Evolutionary conservation across 1,284 basidiomycete genomes (phyloP), one percentile per base, ranked within the genome.

Genomic region (Agroathelia rolfsii): DNA sequence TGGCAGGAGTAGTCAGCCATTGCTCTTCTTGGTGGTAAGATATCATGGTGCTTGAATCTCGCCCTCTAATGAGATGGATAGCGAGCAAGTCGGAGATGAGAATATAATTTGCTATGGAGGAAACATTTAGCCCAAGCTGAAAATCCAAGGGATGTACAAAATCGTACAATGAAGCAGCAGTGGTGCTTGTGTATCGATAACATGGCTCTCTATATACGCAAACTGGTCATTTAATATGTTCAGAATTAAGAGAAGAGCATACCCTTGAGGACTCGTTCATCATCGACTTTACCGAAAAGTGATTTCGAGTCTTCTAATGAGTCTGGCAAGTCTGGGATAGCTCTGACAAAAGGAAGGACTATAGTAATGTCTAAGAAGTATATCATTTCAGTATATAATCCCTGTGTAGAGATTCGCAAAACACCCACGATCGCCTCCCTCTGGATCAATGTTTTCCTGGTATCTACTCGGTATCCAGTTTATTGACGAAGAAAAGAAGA

Each of bases 391-490:
- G 11, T n/a, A 13, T 6, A 7, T 19, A 29, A 14, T 19, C n/a
- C n/a, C 6, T 31, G 28, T 11, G 18, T 21, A 17, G 14, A 28
- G 22, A 29, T 6, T 4, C 35, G 6, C 19, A 13, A 24, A 23
- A 13, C 5, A 41, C 69, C 44, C 41, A 72, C 71, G 71, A 43
- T 73, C 70, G 24, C 65, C 55, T 34, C 59, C 35, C 1, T 48
- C 40, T 4, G 40, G 43, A 1, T 46, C 32, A 1, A 61, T 38
- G 35, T 57, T 58, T 33, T 68, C 64, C 41, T 67, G 69, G 42
- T 69, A 72, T 36, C 66, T 56, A 3, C 69, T 58, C 6, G 71
- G 72, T 41, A 72, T 74, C 62, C 66, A 69, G 23, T 69, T 67
- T 3, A 69, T 43, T 2, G 69, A 68, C 2, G 69, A 72, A 1